Conservation (phyloP, 2,329 filamentous ascomycete genomes). For the Phialophora expanda region DNA sequence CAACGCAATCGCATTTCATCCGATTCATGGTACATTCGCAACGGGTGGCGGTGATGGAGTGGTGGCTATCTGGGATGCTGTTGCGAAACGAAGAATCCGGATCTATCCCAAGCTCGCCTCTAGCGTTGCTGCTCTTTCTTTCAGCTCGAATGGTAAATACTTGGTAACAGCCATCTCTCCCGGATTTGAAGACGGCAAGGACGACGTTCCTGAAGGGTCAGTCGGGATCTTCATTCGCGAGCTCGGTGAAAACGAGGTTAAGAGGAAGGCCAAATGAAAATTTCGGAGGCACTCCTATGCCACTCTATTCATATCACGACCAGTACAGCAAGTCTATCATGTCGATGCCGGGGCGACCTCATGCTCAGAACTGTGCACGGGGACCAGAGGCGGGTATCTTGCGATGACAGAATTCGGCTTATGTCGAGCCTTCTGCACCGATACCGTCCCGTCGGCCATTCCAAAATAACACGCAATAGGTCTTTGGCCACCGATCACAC, state of each 20-base stretch:
- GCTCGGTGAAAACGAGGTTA: slow-evolving; percentile 84
- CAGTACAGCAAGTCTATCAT: slow-evolving; percentile 20
- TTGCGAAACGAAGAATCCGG: slow-evolving; percentile 85
- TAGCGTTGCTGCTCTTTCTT: slow-evolving; percentile 76
- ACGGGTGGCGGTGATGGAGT: slow-evolving; percentile 88
- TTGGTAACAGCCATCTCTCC: slow-evolving; percentile 82
- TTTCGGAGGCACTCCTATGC: background rate
- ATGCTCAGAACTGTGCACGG: slow-evolving; percentile 28
- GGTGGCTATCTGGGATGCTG: slow-evolving; percentile 91
- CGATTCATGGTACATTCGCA: slow-evolving; percentile 80
- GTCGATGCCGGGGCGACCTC: slow-evolving; percentile 4
- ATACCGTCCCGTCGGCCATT: slow-evolving; percentile 74
- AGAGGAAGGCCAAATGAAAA: slow-evolving; percentile 77
- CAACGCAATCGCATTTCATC: slow-evolving; percentile 87
- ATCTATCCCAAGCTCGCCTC: slow-evolving; percentile 85
- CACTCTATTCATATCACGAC: background rate
- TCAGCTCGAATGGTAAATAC: slow-evolving; percentile 76
- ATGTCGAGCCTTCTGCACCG: slow-evolving; percentile 56
- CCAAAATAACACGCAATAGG: slow-evolving; percentile 95
- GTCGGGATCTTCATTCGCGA: slow-evolving; percentile 81
- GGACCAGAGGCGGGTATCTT: slow-evolving; percentile 37
- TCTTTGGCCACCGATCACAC: slow-evolving; percentile 77
- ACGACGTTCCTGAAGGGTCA: slow-evolving; percentile 72
- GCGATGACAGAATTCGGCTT: slow-evolving; percentile 37
- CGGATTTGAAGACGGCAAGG: slow-evolving; percentile 84